phyloP scores from a whole-genome alignment of 352 stramenopile species.

The Pythium insidiosum region DNA sequence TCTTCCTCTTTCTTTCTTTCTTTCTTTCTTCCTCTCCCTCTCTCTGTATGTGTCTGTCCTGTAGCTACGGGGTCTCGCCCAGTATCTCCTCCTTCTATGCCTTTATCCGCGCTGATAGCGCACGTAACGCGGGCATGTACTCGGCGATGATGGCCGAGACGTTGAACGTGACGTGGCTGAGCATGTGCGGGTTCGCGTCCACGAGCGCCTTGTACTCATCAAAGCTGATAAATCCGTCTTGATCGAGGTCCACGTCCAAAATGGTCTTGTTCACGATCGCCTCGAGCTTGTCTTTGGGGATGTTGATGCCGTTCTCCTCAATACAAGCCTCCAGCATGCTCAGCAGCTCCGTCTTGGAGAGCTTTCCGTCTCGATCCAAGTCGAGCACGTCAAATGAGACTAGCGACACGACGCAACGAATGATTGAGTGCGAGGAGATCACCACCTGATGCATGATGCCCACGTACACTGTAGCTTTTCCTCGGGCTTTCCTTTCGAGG shows the following conservation, averaged over 20 bases:
- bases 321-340: conserved; percentile 66
- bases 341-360: conserved; percentile 64
- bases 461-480: conserved; percentile 71
- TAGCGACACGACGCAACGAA: conserved; percentile 8
- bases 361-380: conserved; percentile 60
- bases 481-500: conserved; percentile 47
- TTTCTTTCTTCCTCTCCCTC: too few relatives aligned
- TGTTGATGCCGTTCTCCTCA: conserved; percentile 71
- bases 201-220: conserved; percentile 61
- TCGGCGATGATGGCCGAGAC: conserved; percentile 63
- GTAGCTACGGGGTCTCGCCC: too few relatives aligned
- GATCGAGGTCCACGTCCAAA: conserved; percentile 50
- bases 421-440: background rate
- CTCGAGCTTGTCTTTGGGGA: conserved; percentile 46
- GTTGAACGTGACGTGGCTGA: conserved; percentile 80
- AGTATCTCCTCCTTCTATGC: too few relatives aligned
- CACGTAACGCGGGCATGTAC: conserved; percentile 62
- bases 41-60: too few relatives aligned
- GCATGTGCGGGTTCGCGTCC: conserved; percentile 58
- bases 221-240: conserved; percentile 68
- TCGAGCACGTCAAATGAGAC: conserved; percentile 77
- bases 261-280: conserved; percentile 72
- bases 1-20: too few relatives aligned
- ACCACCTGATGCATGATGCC: background rate
- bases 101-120: too few relatives aligned